These are phyloP conservation scores for Cicer arietinum DNA, from an alignment of 306 rosid species.

Conservation along the genomic window DNA sequence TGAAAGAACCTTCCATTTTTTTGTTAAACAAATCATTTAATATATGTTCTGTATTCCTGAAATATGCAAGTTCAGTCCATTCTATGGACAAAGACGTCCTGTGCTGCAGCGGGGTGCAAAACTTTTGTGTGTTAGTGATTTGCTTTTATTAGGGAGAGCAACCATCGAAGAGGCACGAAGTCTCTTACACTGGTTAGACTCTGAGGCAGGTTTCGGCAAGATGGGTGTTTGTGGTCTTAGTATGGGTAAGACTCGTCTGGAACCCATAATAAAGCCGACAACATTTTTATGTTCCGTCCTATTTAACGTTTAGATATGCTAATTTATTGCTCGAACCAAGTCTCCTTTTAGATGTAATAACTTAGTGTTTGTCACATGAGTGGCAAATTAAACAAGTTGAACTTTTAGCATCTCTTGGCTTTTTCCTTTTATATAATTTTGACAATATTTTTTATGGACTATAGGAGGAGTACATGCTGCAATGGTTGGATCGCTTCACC, in stretches of 20 bases:
- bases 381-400: slow-evolving; percentile 32
- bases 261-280: slow-evolving; percentile 35
- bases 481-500: slow-evolving; percentile 98
- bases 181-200: slow-evolving; percentile 91
- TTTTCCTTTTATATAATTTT: slow-evolving; percentile 37
- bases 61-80: slow-evolving; percentile 73
- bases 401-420: slow-evolving; percentile 30
- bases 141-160: slow-evolving; percentile 94
- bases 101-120: slow-evolving; percentile 85
- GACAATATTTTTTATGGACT: slow-evolving; percentile 42
- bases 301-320: slow-evolving; percentile 22
- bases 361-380: neutral
- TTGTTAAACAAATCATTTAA: neutral
- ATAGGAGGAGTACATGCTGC: slow-evolving; percentile 99
- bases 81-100: slow-evolving; percentile 98
- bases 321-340: slow-evolving; percentile 27
- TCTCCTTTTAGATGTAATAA: slow-evolving; percentile 16
- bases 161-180: slow-evolving; percentile 95
- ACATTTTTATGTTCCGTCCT: slow-evolving; percentile 37
- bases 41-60: slow-evolving; percentile 24
- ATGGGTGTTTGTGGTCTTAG: slow-evolving; percentile 99
- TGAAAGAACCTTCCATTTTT: slow-evolving; percentile 8
- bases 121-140: slow-evolving; percentile 96
- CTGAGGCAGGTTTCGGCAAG: slow-evolving; percentile 88
- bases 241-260: slow-evolving; percentile 76